These are phyloP conservation scores for Fusarium sp. DNA, from an alignment of 2,329 filamentous ascomycete species.

Conservation along the genomic window DNA sequence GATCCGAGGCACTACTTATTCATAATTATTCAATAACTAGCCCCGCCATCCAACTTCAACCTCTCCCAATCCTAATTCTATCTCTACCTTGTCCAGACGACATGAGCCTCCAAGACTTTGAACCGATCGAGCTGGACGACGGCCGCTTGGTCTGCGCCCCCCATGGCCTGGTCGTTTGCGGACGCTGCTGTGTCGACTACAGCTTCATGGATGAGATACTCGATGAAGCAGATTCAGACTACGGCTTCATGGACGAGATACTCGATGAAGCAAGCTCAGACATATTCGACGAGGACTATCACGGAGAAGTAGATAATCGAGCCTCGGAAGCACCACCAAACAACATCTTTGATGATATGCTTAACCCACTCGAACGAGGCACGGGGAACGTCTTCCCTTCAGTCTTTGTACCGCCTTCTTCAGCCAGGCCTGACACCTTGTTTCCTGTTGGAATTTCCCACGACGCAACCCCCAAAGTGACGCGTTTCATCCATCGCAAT, in stretches of 20 bases:
- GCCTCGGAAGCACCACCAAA: no score
- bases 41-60: no score
- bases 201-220: slow-evolving; percentile 47
- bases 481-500: slow-evolving; percentile 19
- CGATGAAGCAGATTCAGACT: slow-evolving; percentile 43
- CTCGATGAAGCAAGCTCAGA: slow-evolving; percentile 39
- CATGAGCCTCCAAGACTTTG: no score
- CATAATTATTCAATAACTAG: no score
- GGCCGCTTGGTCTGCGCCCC: slow-evolving; percentile 50
- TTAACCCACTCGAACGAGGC: not conserved
- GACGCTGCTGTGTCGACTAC: slow-evolving; percentile 49
- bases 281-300: no score
- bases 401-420: slow-evolving; percentile 21
- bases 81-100: no score
- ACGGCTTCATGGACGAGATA: slow-evolving; percentile 48
- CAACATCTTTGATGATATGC: not conserved
- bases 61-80: no score
- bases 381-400: slow-evolving; percentile 24
- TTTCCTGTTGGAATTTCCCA: not conserved
- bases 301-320: no score
- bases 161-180: slow-evolving; percentile 47
- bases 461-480: not conserved
- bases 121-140: slow-evolving; percentile 43
- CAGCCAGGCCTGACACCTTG: not conserved
- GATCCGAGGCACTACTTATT: no score